These are phyloP conservation scores for Pseudocercospora fijiensis DNA, from an alignment of 2,329 filamentous ascomycete genomes.

Conservation along the genomic window DNA sequence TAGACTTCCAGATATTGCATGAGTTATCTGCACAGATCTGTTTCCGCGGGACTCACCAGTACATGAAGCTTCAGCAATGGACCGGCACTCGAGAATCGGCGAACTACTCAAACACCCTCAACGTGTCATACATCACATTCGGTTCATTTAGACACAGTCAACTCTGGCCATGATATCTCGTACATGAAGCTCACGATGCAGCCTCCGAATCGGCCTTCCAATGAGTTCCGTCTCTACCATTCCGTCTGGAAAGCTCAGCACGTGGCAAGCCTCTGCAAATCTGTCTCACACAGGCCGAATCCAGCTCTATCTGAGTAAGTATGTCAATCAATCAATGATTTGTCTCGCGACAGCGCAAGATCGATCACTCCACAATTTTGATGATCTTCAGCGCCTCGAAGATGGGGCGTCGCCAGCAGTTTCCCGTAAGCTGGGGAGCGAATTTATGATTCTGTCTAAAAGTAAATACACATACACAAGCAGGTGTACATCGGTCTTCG, in stretches of 20 bases:
- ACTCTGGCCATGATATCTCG: not conserved
- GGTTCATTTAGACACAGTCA: not conserved
- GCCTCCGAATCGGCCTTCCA: not conserved
- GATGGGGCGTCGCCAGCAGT: not conserved
- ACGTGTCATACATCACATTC: not conserved
- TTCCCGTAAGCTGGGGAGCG: not conserved
- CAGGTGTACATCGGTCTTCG: not conserved
- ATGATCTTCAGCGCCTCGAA: not conserved
- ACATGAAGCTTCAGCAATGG: no score
- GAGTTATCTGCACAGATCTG: no score
- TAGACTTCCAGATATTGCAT: no score
- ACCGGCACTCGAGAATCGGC: no score
- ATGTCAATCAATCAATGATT: not conserved
- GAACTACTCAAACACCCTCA: no score
- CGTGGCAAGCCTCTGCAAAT: not conserved
- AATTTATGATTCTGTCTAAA: not conserved
- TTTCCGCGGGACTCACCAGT: no score
- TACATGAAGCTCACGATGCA: not conserved
- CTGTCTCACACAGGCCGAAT: not conserved
- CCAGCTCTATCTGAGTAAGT: not conserved
- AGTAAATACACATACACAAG: not conserved
- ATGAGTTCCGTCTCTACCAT: not conserved
- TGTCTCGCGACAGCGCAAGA: not conserved
- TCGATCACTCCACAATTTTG: not conserved
- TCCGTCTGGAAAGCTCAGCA: not conserved